A percentile compares a stretch with the other conserved stretches of the same genome.
Conservation (phyloP, 169 alveolate genomes). For the Ichthyophthirius multifiliis region DNA sequence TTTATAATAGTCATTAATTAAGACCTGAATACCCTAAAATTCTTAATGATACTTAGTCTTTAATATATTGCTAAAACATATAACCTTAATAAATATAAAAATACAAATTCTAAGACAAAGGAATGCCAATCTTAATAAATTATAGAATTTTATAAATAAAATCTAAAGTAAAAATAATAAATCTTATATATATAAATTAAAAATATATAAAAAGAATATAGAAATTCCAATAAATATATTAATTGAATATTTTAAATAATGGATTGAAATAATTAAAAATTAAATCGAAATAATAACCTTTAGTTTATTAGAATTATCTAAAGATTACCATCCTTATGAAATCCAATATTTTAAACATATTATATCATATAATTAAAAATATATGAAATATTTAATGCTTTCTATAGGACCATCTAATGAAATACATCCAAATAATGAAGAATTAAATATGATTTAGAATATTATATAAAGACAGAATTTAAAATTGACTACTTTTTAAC, state of each 20-base stretch:
- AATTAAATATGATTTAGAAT: no score
- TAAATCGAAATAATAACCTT: background rate
- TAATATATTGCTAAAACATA: no score
- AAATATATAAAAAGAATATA: background rate
- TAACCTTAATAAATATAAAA: no score
- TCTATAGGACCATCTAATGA: background rate
- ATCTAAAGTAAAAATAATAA: background rate
- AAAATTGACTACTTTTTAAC: background rate
- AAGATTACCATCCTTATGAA: background rate
- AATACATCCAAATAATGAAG: background rate
- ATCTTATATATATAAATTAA: background rate
- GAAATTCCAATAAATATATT: background rate
- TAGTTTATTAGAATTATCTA: background rate
- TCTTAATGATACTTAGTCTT: conserved; percentile 34
- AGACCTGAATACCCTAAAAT: no score
- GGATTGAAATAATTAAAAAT: background rate
- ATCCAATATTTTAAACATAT: conserved; percentile 1
- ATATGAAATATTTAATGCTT: background rate
- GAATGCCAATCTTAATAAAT: background rate
- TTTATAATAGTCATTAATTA: no score
- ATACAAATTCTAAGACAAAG: background rate
- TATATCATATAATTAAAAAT: background rate
- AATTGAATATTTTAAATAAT: conserved; percentile 1
- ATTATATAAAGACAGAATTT: background rate
- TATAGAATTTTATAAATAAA: background rate